Percentiles rank a stretch among this genome's conserved stretches.
These are phyloP conservation scores for Phytopythium delawarense DNA, from an alignment of 352 stramenopile species.

Conservation along the genomic window DNA sequence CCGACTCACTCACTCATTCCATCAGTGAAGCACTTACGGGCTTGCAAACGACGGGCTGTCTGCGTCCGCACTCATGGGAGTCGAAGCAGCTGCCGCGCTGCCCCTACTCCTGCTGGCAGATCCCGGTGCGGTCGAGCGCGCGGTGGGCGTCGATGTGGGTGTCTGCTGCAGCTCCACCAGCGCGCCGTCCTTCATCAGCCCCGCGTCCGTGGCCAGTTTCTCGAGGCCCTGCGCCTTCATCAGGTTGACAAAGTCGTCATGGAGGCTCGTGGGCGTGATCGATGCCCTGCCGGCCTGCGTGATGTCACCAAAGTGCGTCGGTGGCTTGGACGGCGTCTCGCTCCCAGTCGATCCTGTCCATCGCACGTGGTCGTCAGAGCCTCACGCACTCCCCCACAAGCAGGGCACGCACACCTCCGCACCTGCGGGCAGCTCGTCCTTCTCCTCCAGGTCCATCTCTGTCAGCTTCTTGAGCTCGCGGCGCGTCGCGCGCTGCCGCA, in stretches of 20 bases:
- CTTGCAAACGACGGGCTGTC: conserved; percentile 53
- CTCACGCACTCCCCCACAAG: neutral
- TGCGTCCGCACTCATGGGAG: conserved; percentile 3
- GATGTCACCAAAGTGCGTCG: neutral
- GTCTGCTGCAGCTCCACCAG: conserved; percentile 50
- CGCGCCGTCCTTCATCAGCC: conserved; percentile 67
- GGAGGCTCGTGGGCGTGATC: conserved; percentile 67
- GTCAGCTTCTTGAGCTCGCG: conserved; percentile 78
- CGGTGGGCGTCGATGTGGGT: conserved; percentile 9
- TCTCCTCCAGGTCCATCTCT: conserved; percentile 74
- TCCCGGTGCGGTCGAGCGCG: conserved; percentile 9
- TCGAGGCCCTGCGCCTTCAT: conserved; percentile 83
- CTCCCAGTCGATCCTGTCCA: neutral
- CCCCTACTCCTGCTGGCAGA: neutral
- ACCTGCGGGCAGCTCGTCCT: conserved; percentile 45
- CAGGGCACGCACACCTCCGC: neutral
- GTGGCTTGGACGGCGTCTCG: conserved; percentile 14
- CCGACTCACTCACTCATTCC: neutral
- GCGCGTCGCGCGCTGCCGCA: conserved; percentile 56
- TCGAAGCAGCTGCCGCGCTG: neutral
- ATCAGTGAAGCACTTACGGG: conserved; percentile 30
- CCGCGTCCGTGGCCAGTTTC: conserved; percentile 78
- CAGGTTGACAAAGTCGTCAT: conserved; percentile 85
- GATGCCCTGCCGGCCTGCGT: conserved; percentile 13
- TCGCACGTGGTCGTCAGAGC: neutral